Evolutionary conservation across 331 rosid species (phyloP).

Genomic region (Prunus yedoensis): DNA sequence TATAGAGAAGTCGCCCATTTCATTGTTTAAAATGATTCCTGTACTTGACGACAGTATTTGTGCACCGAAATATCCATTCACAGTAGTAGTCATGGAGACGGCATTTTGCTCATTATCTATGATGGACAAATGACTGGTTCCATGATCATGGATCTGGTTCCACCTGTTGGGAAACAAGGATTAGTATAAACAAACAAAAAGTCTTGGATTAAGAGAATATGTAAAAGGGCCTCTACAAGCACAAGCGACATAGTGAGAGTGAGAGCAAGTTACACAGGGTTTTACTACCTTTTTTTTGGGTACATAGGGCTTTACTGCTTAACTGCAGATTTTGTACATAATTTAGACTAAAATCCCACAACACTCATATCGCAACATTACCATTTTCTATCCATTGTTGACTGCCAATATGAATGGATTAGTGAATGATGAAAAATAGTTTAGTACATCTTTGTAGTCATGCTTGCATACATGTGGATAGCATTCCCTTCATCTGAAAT

Average conservation of each 20-base stretch:
- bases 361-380: not conserved
- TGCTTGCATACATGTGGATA: too few species aligned
- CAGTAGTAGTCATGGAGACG: constrained; percentile 68
- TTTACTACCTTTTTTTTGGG: too few species aligned
- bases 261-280: not conserved
- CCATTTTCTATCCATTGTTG: not conserved
- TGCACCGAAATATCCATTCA: constrained; percentile 73
- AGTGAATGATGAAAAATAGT: not conserved
- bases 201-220: not conserved
- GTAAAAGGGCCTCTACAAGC: not conserved
- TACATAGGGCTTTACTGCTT: too few species aligned
- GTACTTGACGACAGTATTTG: constrained; percentile 62
- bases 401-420: not conserved
- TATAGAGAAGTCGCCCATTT: constrained; percentile 86
- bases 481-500: too few species aligned
- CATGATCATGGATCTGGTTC: constrained; percentile 75
- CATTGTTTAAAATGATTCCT: constrained; percentile 82
- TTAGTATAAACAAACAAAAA: not conserved
- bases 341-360: not conserved
- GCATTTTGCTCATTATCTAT: constrained; percentile 63
- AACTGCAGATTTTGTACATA: not conserved
- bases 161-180: constrained; percentile 45
- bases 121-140: constrained; percentile 76
- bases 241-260: not conserved
- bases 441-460: not conserved